These are phyloP conservation scores for Kwoniella europaea DNA, from an alignment of 768 basidiomycete species.

Conservation along the genomic window DNA sequence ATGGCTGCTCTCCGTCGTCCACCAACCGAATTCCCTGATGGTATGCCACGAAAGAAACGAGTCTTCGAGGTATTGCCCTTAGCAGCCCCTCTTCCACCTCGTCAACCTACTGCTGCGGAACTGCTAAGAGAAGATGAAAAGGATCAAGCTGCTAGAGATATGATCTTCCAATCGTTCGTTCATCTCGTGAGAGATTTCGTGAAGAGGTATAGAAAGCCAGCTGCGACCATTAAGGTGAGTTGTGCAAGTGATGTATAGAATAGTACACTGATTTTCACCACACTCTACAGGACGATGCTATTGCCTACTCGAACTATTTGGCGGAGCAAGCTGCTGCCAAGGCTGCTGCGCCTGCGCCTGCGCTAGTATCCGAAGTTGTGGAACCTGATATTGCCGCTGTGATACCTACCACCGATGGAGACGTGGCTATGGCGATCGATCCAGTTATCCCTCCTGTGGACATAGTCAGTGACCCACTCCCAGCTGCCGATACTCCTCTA, in stretches of 20 bases:
- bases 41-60: constrained; percentile 78
- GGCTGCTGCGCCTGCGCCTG: constrained; percentile 42
- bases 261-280: constrained; percentile 1
- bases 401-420: constrained; percentile 1
- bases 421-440: constrained; percentile 22
- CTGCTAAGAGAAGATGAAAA: constrained; percentile 79
- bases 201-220: constrained; percentile 89
- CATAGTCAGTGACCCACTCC: background rate
- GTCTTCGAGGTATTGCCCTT: constrained; percentile 82
- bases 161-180: constrained; percentile 88
- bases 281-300: constrained; percentile 24
- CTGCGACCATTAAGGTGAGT: constrained; percentile 74
- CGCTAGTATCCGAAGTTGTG: background rate
- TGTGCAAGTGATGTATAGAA: constrained; percentile 7
- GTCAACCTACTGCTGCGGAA: constrained; percentile 79
- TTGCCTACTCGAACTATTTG: constrained; percentile 9
- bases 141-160: constrained; percentile 75
- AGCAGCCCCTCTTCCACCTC: constrained; percentile 87
- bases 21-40: constrained; percentile 88
- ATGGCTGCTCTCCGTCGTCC: constrained; percentile 72
- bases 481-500: background rate
- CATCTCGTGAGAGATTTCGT: constrained; percentile 86
- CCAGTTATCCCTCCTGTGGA: background rate
- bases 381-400: constrained; percentile 8
- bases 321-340: constrained; percentile 33